A percentile compares a stretch with the other conserved stretches of the same genome.
Conservation (phyloP, 495 filamentous ascomycete species). For the Staphylotrichum tortipilum region DNA sequence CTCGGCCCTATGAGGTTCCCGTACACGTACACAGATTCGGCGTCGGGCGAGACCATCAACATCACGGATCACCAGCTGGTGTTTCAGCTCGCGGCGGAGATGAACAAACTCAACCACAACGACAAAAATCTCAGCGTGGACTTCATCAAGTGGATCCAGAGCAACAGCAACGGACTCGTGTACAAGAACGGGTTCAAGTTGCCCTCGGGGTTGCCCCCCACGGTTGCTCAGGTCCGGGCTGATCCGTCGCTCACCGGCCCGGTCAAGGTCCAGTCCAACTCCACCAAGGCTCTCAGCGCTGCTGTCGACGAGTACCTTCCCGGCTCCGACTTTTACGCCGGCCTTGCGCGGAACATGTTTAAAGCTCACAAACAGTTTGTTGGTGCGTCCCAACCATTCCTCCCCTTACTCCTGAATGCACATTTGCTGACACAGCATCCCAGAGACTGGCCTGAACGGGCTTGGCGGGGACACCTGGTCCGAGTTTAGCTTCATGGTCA, state of each 20-base stretch:
- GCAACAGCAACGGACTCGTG: conserved; percentile 42
- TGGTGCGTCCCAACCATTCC: background rate
- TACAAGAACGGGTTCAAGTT: conserved; percentile 46
- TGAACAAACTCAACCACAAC: conserved; percentile 50
- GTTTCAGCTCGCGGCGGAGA: conserved; percentile 51
- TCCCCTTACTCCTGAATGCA: background rate
- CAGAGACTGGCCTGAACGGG: conserved; percentile 26
- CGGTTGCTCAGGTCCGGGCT: conserved; percentile 38
- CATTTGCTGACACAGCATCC: background rate
- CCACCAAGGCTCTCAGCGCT: conserved; percentile 25
- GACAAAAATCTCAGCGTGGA: conserved; percentile 47
- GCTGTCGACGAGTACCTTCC: conserved; percentile 1
- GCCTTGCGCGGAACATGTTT: conserved; percentile 52
- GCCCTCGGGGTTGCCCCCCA: conserved; percentile 28
- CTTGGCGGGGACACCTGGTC: conserved; percentile 44
- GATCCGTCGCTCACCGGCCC: conserved; percentile 26
- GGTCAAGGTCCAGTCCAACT: conserved; percentile 22
- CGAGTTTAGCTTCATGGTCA: conserved; percentile 53
- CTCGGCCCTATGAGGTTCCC: conserved; percentile 68
- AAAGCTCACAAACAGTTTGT: conserved; percentile 50
- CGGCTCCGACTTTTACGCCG: conserved; percentile 26
- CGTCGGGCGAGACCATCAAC: conserved; percentile 46
- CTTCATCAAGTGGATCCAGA: conserved; percentile 58
- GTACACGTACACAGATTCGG: conserved; percentile 35
- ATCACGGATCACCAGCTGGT: conserved; percentile 53